Evolutionary conservation across 2,329 filamentous ascomycete species (phyloP).

Genomic region (Sphaerulina vaccinii): DNA sequence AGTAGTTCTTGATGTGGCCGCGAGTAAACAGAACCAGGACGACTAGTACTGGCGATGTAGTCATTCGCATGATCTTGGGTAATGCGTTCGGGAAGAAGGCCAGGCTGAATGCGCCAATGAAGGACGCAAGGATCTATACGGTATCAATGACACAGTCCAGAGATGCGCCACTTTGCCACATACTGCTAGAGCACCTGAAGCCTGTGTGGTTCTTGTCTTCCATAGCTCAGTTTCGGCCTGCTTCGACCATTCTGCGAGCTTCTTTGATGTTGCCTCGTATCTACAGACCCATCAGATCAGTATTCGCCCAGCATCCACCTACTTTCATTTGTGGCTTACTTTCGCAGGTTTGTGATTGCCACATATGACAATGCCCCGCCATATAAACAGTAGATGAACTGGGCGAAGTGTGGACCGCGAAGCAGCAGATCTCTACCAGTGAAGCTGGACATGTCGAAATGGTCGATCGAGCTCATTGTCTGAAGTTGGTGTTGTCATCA

Average conservation of each 20-base stretch:
- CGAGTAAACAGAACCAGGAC: slow-evolving; percentile 32
- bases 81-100: slow-evolving; percentile 22
- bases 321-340: slow-evolving; percentile 17
- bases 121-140: slow-evolving; percentile 33
- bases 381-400: slow-evolving; percentile 44
- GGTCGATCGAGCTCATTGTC: slow-evolving; percentile 5
- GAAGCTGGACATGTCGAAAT: slow-evolving; percentile 14
- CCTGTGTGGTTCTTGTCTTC: slow-evolving; percentile 48
- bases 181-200: slow-evolving; percentile 43
- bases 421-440: slow-evolving; percentile 19
- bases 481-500: background rate
- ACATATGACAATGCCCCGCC: slow-evolving; percentile 45
- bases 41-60: slow-evolving; percentile 29
- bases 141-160: slow-evolving; percentile 6
- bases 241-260: slow-evolving; percentile 47
- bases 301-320: background rate
- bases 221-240: slow-evolving; percentile 45
- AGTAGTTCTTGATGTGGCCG: slow-evolving; percentile 38
- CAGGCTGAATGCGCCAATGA: slow-evolving; percentile 30
- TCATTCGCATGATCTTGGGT: slow-evolving; percentile 23
- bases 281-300: background rate
- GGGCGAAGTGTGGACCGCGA: slow-evolving; percentile 39
- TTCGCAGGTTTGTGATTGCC: slow-evolving; percentile 45
- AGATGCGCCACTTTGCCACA: background rate
- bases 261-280: slow-evolving; percentile 48